Evolutionary conservation across 1,139 yeast genomes (phyloP).

Genomic region (Yamadazyma triangularis): DNA sequence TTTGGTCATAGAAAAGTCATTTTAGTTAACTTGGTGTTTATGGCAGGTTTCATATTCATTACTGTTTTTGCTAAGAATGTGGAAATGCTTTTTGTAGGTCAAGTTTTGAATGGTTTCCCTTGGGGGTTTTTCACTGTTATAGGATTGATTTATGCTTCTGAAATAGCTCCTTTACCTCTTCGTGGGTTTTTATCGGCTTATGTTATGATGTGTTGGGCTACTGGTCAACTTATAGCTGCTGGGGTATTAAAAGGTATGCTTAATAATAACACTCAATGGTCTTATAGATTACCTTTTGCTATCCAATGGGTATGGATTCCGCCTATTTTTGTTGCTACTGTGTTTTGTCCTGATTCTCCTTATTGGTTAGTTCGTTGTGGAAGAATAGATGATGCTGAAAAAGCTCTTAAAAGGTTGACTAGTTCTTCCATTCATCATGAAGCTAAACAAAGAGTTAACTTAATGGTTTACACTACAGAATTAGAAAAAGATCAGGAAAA

Average conservation of each 20-base stretch:
- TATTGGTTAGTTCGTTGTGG: conserved; percentile 9
- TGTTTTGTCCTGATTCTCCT: conserved; percentile 22
- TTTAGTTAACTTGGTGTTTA: conserved; percentile 21
- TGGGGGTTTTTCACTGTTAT: conserved; percentile 46
- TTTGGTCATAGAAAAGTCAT: conserved; percentile 37
- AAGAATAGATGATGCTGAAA: conserved; percentile 7
- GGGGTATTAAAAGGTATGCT: conserved; percentile 33
- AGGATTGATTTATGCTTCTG: conserved; percentile 43
- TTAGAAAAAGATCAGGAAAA: conserved; percentile 6
- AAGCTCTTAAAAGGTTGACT: conserved; percentile 5
- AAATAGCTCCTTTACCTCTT: conserved; percentile 40
- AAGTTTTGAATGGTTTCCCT: conserved; percentile 37
- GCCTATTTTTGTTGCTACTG: conserved; percentile 22
- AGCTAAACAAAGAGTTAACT: conserved; percentile 6
- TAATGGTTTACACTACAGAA: conserved; percentile 9
- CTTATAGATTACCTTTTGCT: conserved; percentile 45
- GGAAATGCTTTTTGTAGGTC: conserved; percentile 36
- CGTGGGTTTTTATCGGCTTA: conserved; percentile 40
- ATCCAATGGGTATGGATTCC: conserved; percentile 30
- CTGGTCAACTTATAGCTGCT: conserved; percentile 41
- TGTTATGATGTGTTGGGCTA: conserved; percentile 40
- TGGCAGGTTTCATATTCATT: conserved; percentile 33
- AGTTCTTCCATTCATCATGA: conserved; percentile 5
- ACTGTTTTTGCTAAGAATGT: conserved; percentile 37
- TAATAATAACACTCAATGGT: conserved; percentile 16